Conservation (phyloP, 768 basidiomycete genomes). For the Tulasnella calospora region DNA sequence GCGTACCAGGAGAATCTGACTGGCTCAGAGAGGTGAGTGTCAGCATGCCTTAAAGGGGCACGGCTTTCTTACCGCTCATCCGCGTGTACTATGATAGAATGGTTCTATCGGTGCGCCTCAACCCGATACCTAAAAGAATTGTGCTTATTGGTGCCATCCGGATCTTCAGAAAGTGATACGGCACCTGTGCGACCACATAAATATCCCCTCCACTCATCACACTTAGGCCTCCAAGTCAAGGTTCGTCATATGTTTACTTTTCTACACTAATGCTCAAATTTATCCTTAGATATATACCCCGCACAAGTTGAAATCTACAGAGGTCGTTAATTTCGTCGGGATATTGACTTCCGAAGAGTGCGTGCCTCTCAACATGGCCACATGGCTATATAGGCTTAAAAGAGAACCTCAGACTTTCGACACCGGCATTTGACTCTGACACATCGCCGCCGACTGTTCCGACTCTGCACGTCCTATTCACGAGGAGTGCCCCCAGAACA, state of each 20-base stretch:
- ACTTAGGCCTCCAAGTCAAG: constrained; percentile 72
- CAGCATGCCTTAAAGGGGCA: background rate
- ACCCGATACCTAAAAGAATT: background rate
- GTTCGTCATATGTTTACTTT: constrained; percentile 36
- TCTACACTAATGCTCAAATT: background rate
- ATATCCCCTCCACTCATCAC: constrained; percentile 53
- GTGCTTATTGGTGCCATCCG: no score
- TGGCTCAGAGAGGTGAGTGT: constrained; percentile 42
- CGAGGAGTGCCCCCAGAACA: constrained; percentile 40
- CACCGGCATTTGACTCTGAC: constrained; percentile 9
- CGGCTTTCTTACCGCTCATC: background rate
- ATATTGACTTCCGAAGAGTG: constrained; percentile 64
- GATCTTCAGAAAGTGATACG: background rate
- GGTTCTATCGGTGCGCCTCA: background rate
- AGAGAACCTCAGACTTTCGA: background rate
- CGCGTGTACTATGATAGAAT: background rate
- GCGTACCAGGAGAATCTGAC: constrained; percentile 59
- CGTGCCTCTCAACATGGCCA: constrained; percentile 33
- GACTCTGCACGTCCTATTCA: constrained; percentile 49
- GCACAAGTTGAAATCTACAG: constrained; percentile 60
- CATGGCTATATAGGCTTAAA: background rate
- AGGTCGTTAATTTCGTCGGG: constrained; percentile 65
- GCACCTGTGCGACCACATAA: constrained; percentile 47
- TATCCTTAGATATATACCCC: constrained; percentile 24
- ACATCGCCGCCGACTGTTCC: constrained; percentile 35